Evolutionary conservation across 2,329 filamentous ascomycete genomes (phyloP).

Genomic region (Hysterium pulicare): DNA sequence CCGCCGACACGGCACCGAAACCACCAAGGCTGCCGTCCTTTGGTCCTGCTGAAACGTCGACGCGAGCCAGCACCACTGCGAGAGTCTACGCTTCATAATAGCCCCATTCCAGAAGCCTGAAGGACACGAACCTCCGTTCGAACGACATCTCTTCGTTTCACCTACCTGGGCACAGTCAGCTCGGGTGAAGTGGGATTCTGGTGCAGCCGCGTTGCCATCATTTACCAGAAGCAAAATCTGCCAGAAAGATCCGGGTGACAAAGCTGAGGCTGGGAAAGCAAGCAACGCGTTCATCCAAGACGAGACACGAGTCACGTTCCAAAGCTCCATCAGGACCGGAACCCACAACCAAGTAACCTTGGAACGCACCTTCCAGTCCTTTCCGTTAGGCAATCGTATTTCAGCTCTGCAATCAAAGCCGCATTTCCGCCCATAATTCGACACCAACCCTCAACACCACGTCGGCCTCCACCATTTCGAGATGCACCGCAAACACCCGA

Average conservation of each 20-base stretch:
- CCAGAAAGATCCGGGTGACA: background rate
- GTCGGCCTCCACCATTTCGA: slow-evolving; percentile 11
- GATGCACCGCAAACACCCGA: slow-evolving; percentile 68
- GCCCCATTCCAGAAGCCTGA: too few relatives aligned
- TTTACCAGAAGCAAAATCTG: background rate
- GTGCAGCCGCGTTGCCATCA: background rate
- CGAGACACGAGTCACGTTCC: background rate
- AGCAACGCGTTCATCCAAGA: background rate
- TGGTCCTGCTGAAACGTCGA: background rate
- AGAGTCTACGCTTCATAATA: background rate
- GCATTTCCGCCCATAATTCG: background rate
- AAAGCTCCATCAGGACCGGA: background rate
- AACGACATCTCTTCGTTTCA: too few relatives aligned
- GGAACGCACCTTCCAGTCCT: background rate
- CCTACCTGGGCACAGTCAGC: too few relatives aligned
- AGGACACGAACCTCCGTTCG: too few relatives aligned
- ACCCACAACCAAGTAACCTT: background rate
- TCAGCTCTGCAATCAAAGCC: background rate
- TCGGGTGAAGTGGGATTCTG: too few relatives aligned
- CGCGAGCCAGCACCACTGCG: background rate
- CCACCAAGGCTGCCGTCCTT: background rate
- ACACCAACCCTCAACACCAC: background rate
- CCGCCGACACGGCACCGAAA: background rate
- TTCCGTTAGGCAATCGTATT: slow-evolving; percentile 2
- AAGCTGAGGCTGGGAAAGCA: background rate